Conservation (phyloP, 1,284 basidiomycete genomes). For the Wallemia hederae region DNA sequence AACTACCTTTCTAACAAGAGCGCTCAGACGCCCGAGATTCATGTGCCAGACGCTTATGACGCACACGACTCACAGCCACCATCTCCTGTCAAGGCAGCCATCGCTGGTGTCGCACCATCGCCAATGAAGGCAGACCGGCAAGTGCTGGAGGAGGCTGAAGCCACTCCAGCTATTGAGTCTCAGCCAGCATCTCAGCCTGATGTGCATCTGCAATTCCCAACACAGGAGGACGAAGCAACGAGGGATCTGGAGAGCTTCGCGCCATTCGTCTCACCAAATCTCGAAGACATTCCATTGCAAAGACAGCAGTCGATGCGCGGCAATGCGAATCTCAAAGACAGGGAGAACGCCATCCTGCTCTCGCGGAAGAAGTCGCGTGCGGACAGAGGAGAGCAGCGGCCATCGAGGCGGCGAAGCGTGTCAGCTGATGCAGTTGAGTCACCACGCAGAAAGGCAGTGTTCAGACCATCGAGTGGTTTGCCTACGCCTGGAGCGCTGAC, state of each 20-base stretch:
- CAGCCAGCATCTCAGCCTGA: background rate
- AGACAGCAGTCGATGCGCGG: background rate
- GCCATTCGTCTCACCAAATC: background rate
- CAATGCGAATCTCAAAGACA: background rate
- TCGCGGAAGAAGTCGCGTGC: background rate
- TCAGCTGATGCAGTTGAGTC: background rate
- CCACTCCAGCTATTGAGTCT: background rate
- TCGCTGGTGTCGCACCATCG: background rate
- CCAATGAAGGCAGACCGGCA: background rate
- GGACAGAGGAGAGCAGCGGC: background rate
- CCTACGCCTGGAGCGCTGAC: background rate
- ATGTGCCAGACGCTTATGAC: background rate
- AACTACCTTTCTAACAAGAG: background rate
- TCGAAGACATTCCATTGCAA: background rate
- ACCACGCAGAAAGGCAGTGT: background rate
- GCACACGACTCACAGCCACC: background rate
- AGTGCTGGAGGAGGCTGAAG: background rate
- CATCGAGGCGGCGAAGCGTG: background rate
- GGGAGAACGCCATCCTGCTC: background rate
- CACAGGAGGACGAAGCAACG: background rate
- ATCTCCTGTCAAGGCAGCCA: background rate
- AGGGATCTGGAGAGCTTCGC: background rate
- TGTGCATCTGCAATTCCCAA: background rate
- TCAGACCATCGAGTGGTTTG: background rate
- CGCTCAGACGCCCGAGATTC: background rate